phyloP scores from a whole-genome alignment of 2,329 filamentous ascomycete species.

The Stemphylium beticola region DNA sequence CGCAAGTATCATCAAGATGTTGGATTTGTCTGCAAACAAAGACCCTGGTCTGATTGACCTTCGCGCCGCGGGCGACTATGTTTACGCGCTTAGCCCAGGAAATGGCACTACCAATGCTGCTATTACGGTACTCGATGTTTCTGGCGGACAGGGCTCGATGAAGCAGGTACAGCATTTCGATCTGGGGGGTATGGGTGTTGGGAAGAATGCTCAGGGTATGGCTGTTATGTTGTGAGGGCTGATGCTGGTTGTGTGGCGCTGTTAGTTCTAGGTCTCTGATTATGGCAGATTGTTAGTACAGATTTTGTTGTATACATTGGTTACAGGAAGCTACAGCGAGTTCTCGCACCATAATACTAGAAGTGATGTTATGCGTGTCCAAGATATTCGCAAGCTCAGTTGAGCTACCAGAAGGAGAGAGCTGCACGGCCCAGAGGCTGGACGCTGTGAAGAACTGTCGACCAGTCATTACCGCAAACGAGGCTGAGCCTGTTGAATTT shows the following conservation, averaged over 20 bases:
- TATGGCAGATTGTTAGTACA: too few relatives aligned
- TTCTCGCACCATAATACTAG: too few relatives aligned
- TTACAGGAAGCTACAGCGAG: too few relatives aligned
- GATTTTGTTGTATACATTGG: too few relatives aligned
- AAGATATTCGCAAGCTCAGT: too few relatives aligned
- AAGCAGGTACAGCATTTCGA: slow-evolving; percentile 50
- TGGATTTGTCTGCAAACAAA: slow-evolving; percentile 51
- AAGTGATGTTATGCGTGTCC: too few relatives aligned
- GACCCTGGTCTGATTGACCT: slow-evolving; percentile 65
- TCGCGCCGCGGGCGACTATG: slow-evolving; percentile 57
- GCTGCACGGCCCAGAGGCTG: too few relatives aligned
- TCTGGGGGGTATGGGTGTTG: slow-evolving; percentile 26
- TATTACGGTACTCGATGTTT: slow-evolving; percentile 51
- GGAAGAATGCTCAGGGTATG: slow-evolving; percentile 47
- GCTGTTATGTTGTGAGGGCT: slow-evolving; percentile 28
- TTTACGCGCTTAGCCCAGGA: slow-evolving; percentile 65
- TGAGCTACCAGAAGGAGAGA: too few relatives aligned
- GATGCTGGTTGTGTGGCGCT: background rate
- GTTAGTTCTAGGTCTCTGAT: too few relatives aligned
- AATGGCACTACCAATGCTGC: slow-evolving; percentile 52
- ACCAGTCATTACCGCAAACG: too few relatives aligned
- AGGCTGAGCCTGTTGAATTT: too few relatives aligned
- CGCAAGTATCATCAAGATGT: slow-evolving; percentile 54
- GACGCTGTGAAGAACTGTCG: too few relatives aligned
- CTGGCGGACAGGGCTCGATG: slow-evolving; percentile 23